Evolutionary conservation across 805 yeast genomes (phyloP), one percentile per base, ranked within the genome.

Genomic region (Yamadazyma tumulicola): DNA sequence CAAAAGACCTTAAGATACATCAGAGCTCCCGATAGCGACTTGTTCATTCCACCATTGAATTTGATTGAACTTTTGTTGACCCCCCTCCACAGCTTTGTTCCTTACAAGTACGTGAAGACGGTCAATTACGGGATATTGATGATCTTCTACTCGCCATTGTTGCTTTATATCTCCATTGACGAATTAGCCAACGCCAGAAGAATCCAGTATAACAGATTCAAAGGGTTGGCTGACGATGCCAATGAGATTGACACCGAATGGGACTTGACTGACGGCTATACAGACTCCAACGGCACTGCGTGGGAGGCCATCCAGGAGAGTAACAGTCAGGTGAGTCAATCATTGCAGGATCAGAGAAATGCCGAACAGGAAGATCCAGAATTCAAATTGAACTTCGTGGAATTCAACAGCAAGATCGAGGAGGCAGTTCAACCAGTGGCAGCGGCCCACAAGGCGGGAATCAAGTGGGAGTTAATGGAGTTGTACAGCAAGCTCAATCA

Each of bases 21-120:
- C 34, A 71, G 96, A 47, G 95, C 95, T 0, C 96, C 96, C 0
- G 96, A 87, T 61, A 81, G 78, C 38, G 78, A 83, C 51, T 83
- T 86, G 26, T 87, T 77, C 54, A 88, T 85, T 17, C 91, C 96
- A 4, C 96, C 96, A 4, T 70, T 85, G 44, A 87, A 87, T 54
- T 55, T 87, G 46, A 59, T 87, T 35, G 96, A 87, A 56, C 31
- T 81, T 1, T 19, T 46, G 4, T 42, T 67, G 12, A 32, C 46
- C 21, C 72, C 72, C 3, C 35, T 63, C 4, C 42, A 47, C 11
- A 46, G 39, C 19, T 30, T 75, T 6, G 47, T 79, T 4, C 47
- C 55, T n/a, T 69, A 57, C 29, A 48, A 48, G 10, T 35, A 46
- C 4, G 43, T 56, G 53, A 66, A 61, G 37, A 42, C 46, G 3